Conservation (phyloP, 257 asterid species). For the Solanum medicagineum region DNA sequence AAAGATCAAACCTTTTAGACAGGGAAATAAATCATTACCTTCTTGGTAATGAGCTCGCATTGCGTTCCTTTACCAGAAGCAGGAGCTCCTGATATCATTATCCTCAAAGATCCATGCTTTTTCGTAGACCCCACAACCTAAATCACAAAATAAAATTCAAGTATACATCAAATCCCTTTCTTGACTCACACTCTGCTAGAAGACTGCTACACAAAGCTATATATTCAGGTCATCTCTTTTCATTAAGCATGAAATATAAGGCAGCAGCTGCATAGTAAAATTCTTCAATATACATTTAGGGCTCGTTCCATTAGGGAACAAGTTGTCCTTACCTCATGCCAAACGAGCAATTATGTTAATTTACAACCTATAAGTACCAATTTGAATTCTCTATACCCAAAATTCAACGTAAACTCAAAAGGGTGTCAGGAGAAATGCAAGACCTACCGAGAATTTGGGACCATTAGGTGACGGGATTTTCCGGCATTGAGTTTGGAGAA, state of each 20-base stretch:
- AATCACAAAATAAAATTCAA: neutral
- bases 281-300: neutral
- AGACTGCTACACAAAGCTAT: neutral
- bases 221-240: neutral
- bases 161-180: neutral
- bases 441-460: constrained; percentile 32
- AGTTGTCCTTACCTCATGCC: no score
- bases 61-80: constrained; percentile 99
- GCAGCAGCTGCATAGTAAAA: neutral
- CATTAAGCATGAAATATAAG: neutral
- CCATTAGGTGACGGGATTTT: constrained; percentile 9
- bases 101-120: constrained; percentile 62
- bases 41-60: constrained; percentile 75
- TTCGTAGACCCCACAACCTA: constrained; percentile 48
- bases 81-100: constrained; percentile 96
- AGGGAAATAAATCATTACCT: constrained; percentile 16
- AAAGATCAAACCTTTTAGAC: no score
- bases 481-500: constrained; percentile 14
- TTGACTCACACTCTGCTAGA: neutral
- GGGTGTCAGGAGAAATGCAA: neutral
- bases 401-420: neutral
- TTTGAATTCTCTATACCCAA: neutral
- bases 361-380: neutral
- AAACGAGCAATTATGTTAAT: neutral
- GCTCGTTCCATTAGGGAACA: no score